Evolutionary conservation across 148 eudicot genomes (phyloP), one percentile per base, ranked within the genome.

Genomic region (Cornus kousa): DNA sequence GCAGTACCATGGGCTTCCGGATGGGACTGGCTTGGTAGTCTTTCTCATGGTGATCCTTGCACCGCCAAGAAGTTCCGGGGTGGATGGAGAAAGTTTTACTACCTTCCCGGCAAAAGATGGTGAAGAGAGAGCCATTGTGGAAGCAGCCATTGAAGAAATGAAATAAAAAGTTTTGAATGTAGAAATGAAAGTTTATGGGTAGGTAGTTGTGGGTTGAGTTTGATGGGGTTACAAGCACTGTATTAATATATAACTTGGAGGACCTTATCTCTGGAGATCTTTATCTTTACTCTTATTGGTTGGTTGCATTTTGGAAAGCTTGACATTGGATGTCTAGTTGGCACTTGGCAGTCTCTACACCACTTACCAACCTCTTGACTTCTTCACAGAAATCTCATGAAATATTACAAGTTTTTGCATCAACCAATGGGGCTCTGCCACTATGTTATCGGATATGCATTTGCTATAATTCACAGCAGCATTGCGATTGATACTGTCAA

Each of bases 71-170:
- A 76, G 67, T 43, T 82, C 78, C 16, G 80, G 68, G 75, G 78
- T n/a, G 28, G 80, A 66, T 0, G 80, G 82, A 32, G 39, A 62
- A 57, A 80, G 79, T 48, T 81, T 72, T 0, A 81, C 80, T 2
- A 79, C 77, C 79, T 81, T 84, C 43, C 84, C 87, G 67, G 87
- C 84, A 8, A 84, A 66, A 32, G 82, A 76, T 11, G 81, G 81
- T 22, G 87, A 85, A 22, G 87, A 82, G 2, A 85, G 80, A 14
- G 87, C 83, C 85, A 82, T 82, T 76, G 87, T 77, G 0, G 87
- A 82, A 67, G 85, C 67, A 33, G 87, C 87, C 87, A 85, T 85
- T 6, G 8, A 43, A 43, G 48, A 43, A 43, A 6, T 71, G 2
- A 8, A 3, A 6, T 28, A 28, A 46, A 20, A 37, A 22, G 40